Evolutionary conservation across 805 yeast species (phyloP).

Genomic region (Jamesozyma jinghongensis): DNA sequence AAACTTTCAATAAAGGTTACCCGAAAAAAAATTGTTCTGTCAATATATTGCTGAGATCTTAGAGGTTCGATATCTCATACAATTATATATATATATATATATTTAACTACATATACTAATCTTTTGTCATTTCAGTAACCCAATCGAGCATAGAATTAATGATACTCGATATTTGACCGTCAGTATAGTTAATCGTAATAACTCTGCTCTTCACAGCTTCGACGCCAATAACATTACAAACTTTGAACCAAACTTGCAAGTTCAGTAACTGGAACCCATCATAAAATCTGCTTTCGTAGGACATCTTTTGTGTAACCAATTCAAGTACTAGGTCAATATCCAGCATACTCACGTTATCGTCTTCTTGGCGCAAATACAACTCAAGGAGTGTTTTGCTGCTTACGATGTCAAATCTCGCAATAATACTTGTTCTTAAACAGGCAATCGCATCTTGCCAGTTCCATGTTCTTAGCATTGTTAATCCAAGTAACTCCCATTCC

Average conservation of each 20-base stretch:
- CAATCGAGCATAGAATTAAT: slow-evolving; percentile 18
- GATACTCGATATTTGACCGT: neutral
- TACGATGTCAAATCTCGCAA: slow-evolving; percentile 54
- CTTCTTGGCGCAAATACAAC: slow-evolving; percentile 23
- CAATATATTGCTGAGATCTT: too few relatives aligned
- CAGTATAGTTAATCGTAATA: slow-evolving; percentile 12
- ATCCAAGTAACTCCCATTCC: slow-evolving; percentile 69
- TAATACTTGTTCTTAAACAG: slow-evolving; percentile 45
- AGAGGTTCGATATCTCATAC: too few relatives aligned
- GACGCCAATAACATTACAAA: slow-evolving; percentile 19
- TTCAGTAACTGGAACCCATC: slow-evolving; percentile 42
- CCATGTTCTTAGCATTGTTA: slow-evolving; percentile 41
- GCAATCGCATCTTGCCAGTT: slow-evolving; percentile 41
- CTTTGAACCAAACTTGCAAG: slow-evolving; percentile 36
- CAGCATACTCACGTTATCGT: slow-evolving; percentile 6
- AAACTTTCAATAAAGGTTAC: too few relatives aligned
- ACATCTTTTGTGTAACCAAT: slow-evolving; percentile 40
- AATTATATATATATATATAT: too few relatives aligned
- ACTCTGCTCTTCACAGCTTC: slow-evolving; percentile 18
- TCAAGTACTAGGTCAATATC: slow-evolving; percentile 34
- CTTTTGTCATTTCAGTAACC: slow-evolving; percentile 10
- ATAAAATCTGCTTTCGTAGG: slow-evolving; percentile 62
- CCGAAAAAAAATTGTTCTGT: too few relatives aligned
- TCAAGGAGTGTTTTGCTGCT: slow-evolving; percentile 44
- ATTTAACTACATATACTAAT: neutral